Base-by-base conservation (phyloP, 148 eudicot species). In the Nepenthes gracilis region DNA sequence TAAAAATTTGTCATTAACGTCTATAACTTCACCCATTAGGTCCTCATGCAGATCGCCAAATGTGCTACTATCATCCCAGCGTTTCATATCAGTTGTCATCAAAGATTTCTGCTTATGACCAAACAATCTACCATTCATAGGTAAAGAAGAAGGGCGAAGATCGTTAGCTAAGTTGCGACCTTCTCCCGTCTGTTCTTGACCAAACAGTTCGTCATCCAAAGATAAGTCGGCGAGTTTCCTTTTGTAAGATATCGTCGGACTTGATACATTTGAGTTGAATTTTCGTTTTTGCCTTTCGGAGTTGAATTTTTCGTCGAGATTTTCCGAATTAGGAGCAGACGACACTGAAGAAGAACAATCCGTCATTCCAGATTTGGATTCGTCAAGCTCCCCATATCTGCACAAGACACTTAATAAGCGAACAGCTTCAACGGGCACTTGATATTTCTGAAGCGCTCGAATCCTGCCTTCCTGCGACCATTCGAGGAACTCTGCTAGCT, bases 301-400 rank as follows among this genome's bases (percentile, higher is more conserved):
- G 62, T 43, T 78, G 67, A 61, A 62, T 64, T 76, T 81, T 61
- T 48, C 43, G 43, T 55, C 73, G 58, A 49, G 60, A 63, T 64
- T 77, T 38, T 72, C 87, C 4, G 86, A 81, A 49, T 84, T 90
- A 15, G 84, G 86, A 74, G 80, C 79, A 62, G 95, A 90, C 49
- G 91, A 94, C 37, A 86, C 79, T 34, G 97, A 94, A 36, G 99
- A 88, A 52, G 90, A 94, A 77, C 93, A 86, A 53, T 89, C 95
- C 34, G 97, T 89, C 73, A 81, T 67, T 67, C 83, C 90, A 50
- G 99, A 94, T 75, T 75, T 83, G 48, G 89, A 74, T 68, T 87
- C 96, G 69, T 94, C 99, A 47, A 81, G 77, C 69, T 84, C 94
- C 54, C 99, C 99, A 64, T 73, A 83, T 75, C 70, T 83, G 80